Evolutionary conservation across 2,329 filamentous ascomycete species (phyloP), one percentile per base, ranked within the genome.

Genomic region (Hymenoscyphus occultus): DNA sequence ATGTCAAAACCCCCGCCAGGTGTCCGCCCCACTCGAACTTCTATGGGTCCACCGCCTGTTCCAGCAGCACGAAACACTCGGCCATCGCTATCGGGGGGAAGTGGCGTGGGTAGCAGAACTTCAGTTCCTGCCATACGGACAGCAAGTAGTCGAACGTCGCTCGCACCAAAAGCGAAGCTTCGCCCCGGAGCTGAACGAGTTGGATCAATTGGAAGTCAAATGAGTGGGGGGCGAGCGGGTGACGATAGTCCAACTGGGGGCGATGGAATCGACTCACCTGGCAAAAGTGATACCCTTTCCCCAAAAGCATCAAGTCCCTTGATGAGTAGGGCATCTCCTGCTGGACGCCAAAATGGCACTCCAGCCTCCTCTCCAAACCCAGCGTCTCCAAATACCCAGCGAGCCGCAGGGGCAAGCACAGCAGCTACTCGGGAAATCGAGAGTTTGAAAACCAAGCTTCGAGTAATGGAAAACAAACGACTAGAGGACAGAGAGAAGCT

Each of bases 391-490:
- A 67, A 62, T 2, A 65, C 67, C 10, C 67, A 70, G 54, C 69
- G 74, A 60, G 60, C 45, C 35, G 64, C 68, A 7, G 71, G 66
- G 22, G 62, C 42, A 39, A 74, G 67, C 40, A 72, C 73, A 56
- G 72, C 73, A 39, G 72, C 73, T 2, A 73, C 69, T 61, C 68
- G 89, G 68, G 90, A 96, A 73, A 86, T 94, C 22, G 93, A 97
- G 70, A 92, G 96, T 69, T 81, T 97, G 16, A 93, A 97, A 75
- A 89, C 92, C 0, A 97, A 97, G 75, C 80, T 98, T 1, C 88
- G 90, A 62, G 83, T 97, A 3, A 82, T 98, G 72, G 93, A 99
- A 76, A 91, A 94, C 71, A 96, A 97, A 76, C 83, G 92, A 64
- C 75, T 84, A 13, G 94, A 98, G 68, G 92, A 97, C 73, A 86